Percentiles rank a stretch among this genome's conserved stretches.
phyloP scores from a whole-genome alignment of 371 early-diverging fungal species.

The Choanephora cucurbitarum region DNA sequence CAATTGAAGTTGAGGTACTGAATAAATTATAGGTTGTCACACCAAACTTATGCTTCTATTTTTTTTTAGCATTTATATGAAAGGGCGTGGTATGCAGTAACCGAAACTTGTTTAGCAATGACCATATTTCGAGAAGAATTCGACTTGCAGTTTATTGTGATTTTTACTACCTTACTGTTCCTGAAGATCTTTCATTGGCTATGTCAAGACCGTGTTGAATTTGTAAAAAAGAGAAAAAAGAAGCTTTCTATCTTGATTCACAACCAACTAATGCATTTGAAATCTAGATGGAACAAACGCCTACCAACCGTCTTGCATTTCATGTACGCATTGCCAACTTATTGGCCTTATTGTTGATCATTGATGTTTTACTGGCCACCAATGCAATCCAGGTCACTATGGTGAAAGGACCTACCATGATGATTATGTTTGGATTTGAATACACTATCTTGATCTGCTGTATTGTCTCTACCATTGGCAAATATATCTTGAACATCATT shows the following conservation, averaged over 20 bases:
- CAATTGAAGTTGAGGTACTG: constrained; percentile 88
- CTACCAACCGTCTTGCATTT: constrained; percentile 60
- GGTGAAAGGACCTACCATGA: constrained; percentile 77
- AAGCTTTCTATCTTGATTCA: background rate
- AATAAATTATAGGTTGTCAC: background rate
- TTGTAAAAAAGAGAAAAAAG: constrained; percentile 57
- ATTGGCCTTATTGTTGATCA: constrained; percentile 60
- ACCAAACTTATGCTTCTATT: background rate
- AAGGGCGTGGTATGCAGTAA: constrained; percentile 93
- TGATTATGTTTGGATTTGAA: constrained; percentile 97
- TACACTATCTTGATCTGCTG: constrained; percentile 83
- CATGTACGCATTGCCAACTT: constrained; percentile 71
- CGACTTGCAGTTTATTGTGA: constrained; percentile 78
- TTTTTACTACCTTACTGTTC: constrained; percentile 83
- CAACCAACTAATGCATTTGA: too few species aligned
- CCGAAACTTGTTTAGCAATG: constrained; percentile 94
- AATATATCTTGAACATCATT: constrained; percentile 83
- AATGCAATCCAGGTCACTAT: constrained; percentile 69
- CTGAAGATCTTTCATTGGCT: constrained; percentile 97
- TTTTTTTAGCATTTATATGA: constrained; percentile 86
- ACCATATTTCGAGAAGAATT: constrained; percentile 96
- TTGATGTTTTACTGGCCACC: constrained; percentile 71
- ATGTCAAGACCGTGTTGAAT: constrained; percentile 88
- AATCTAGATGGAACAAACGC: constrained; percentile 85
- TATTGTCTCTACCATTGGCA: constrained; percentile 72